phyloP scores from a whole-genome alignment of 1,284 basidiomycete genomes.

The Sporisorium scitamineum region DNA sequence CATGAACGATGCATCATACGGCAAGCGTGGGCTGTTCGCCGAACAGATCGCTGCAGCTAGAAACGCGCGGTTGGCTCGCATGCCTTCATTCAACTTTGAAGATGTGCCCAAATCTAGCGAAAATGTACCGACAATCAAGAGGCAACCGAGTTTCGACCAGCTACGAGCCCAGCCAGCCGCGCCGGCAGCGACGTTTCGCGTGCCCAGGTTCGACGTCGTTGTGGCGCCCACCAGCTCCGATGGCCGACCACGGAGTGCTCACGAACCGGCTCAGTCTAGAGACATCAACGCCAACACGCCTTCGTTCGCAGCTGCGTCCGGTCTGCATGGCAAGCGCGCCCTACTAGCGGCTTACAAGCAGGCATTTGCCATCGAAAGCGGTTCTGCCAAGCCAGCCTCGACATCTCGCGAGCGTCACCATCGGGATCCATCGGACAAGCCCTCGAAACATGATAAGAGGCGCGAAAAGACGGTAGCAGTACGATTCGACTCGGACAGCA shows the following conservation, averaged over 20 bases:
- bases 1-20: constrained; percentile 38
- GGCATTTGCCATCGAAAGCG: constrained; percentile 19
- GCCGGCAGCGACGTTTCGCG: constrained; percentile 13
- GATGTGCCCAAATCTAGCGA: constrained; percentile 13
- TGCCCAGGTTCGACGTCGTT: constrained; percentile 30
- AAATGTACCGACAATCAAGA: constrained; percentile 4
- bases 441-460: constrained; percentile 27
- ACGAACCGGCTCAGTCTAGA: constrained; percentile 5
- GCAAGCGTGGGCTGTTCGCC: constrained; percentile 33
- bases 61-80: constrained; percentile 29
- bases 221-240: constrained; percentile 1
- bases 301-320: constrained; percentile 23
- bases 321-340: constrained; percentile 31
- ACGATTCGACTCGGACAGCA: constrained; percentile 24
- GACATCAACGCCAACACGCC: constrained; percentile 27
- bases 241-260: constrained; percentile 4
- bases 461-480: constrained; percentile 44
- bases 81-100: constrained; percentile 36
- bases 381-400: constrained; percentile 3
- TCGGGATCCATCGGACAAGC: constrained; percentile 16
- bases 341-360: constrained; percentile 45
- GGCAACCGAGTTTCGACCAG: constrained; percentile 38
- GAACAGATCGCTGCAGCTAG: constrained; percentile 44
- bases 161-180: constrained; percentile 5
- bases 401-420: constrained; percentile 15